These are phyloP conservation scores for Phytophthora lateralis DNA, from an alignment of 352 stramenopile genomes.

Conservation along the genomic window DNA sequence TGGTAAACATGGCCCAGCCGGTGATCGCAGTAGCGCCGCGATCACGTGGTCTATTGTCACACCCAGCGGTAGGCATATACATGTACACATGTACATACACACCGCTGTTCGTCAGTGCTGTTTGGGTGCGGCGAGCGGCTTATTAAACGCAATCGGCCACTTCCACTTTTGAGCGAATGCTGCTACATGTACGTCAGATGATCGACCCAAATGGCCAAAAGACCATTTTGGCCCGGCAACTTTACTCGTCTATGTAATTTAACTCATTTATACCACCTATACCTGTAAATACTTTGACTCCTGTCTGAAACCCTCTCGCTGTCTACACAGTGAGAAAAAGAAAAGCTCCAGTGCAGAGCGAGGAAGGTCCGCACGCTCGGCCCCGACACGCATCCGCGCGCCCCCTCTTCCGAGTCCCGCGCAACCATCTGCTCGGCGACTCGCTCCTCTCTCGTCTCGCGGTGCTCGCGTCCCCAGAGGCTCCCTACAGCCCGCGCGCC, in stretches of 20 bases:
- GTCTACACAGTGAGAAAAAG: conserved; percentile 43
- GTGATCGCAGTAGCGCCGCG: conserved; percentile 25
- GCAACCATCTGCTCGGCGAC: conserved; percentile 7
- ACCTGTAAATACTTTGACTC: neutral
- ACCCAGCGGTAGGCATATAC: neutral
- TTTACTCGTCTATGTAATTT: no score
- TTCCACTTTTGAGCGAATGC: neutral
- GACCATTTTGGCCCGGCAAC: neutral
- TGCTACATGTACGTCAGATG: neutral
- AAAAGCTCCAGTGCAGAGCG: conserved; percentile 41
- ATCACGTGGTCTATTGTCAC: conserved; percentile 18
- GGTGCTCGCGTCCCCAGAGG: conserved; percentile 7
- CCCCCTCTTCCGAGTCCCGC: conserved; percentile 14
- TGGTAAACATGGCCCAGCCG: conserved; percentile 24
- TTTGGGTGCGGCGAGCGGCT: neutral
- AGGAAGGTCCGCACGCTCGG: conserved; percentile 28
- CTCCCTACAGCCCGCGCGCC: conserved; percentile 15
- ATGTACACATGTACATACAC: no score
- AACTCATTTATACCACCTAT: neutral
- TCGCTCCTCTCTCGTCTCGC: conserved; percentile 21
- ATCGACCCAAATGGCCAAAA: neutral
- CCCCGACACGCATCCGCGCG: conserved; percentile 21
- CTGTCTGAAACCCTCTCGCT: conserved; percentile 33
- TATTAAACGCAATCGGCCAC: neutral
- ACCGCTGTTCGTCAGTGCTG: no score